Evolutionary conservation across 164 flowering plant species (phyloP).

Genomic region (Tetrastigma voinierianum): DNA sequence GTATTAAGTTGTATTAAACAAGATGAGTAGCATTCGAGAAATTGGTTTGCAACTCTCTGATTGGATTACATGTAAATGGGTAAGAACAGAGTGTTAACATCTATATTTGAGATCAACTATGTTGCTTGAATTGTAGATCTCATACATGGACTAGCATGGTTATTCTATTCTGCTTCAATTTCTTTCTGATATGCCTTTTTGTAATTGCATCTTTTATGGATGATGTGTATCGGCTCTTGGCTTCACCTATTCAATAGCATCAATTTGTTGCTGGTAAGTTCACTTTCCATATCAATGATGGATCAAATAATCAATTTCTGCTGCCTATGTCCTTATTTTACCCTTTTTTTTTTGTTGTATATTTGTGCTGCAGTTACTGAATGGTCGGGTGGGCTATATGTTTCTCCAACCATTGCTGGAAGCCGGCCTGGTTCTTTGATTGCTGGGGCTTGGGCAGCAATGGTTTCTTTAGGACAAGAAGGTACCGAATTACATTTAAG

Average conservation of each 20-base stretch:
- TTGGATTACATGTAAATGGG: too few species aligned
- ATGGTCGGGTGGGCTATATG: slow-evolving; percentile 96
- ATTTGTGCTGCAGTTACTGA: slow-evolving; percentile 71
- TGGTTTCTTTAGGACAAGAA: slow-evolving; percentile 86
- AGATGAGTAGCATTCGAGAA: too few species aligned
- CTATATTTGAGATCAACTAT: not conserved
- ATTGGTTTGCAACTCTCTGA: too few species aligned
- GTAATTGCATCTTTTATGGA: slow-evolving; percentile 11
- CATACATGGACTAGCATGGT: not conserved
- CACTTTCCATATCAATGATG: not conserved
- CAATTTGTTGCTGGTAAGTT: slow-evolving; percentile 98
- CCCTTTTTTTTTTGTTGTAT: slow-evolving; percentile 3
- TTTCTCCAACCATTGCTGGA: slow-evolving; percentile 96
- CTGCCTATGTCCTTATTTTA: not conserved
- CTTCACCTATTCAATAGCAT: slow-evolving; percentile 52
- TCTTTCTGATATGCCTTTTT: slow-evolving; percentile 8
- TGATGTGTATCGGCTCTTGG: slow-evolving; percentile 9
- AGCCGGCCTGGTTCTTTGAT: slow-evolving; percentile 93
- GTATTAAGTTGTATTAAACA: too few species aligned
- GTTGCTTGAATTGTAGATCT: slow-evolving; percentile 1
- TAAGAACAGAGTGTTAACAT: too few species aligned
- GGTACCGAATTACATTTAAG: slow-evolving; percentile 35
- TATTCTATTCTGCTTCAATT: not conserved
- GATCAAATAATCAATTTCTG: not conserved
- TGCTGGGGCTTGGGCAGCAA: slow-evolving; percentile 99